Conservation (phyloP, 768 basidiomycete genomes). For the Scleroderma bovista region DNA sequence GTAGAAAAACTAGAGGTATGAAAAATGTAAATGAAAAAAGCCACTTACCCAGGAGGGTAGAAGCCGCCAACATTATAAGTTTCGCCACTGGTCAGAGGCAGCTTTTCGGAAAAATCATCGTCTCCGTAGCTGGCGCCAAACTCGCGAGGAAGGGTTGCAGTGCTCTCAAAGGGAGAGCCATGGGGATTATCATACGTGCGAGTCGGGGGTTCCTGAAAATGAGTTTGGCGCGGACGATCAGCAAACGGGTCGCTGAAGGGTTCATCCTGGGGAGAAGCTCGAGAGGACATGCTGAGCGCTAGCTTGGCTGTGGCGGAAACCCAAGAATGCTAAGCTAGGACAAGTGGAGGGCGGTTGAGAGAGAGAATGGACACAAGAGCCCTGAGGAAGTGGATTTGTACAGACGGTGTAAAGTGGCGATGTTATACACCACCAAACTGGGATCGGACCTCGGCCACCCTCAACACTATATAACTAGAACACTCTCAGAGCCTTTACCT, state of each 20-base stretch:
- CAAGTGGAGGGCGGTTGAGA: conserved; percentile 1
- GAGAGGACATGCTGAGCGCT: conserved; percentile 20
- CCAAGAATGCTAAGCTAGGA: conserved; percentile 7
- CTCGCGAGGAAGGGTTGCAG: conserved; percentile 42
- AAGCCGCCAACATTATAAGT: conserved; percentile 50
- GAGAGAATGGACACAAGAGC: conserved; percentile 13
- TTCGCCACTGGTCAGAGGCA: conserved; percentile 61
- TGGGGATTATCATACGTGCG: conserved; percentile 32
- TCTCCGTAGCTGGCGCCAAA: conserved; percentile 48
- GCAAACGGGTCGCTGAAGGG: conserved; percentile 64
- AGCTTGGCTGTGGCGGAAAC: background rate
- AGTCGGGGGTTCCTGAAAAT: conserved; percentile 52
- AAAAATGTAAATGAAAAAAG: background rate
- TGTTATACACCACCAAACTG: conserved; percentile 28
- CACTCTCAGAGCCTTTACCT: background rate
- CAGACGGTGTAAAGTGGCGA: conserved; percentile 24
- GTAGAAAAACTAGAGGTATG: background rate
- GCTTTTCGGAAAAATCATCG: conserved; percentile 73
- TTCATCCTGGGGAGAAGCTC: conserved; percentile 18
- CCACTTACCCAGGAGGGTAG: conserved; percentile 69
- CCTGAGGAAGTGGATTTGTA: conserved; percentile 21
- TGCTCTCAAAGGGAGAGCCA: conserved; percentile 9
- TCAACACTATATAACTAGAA: background rate
- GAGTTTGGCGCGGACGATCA: conserved; percentile 57
- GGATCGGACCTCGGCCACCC: conserved; percentile 30